Conservation (phyloP, 768 basidiomycete species). For the Vararia minispora region DNA sequence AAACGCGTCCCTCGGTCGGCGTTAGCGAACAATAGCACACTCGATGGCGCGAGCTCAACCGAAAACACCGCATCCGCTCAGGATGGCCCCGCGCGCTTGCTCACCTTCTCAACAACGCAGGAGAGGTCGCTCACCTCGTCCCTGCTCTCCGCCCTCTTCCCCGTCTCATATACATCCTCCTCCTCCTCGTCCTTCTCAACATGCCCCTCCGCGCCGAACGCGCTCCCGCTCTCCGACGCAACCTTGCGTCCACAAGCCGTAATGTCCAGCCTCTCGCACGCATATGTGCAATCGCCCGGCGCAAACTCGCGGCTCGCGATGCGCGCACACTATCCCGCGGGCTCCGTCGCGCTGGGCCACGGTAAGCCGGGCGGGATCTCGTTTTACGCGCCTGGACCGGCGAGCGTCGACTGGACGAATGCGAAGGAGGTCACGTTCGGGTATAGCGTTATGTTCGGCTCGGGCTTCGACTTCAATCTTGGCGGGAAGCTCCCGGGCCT, state of each 20-base stretch:
- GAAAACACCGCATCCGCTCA: no score
- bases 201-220: slow-evolving; percentile 8
- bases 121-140: no score
- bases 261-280: slow-evolving; percentile 16
- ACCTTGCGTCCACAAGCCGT: slow-evolving; percentile 18
- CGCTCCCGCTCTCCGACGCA: slow-evolving; percentile 18
- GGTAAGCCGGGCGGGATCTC: slow-evolving; percentile 48
- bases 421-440: slow-evolving; percentile 59
- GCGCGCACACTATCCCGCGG: slow-evolving; percentile 24
- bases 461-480: slow-evolving; percentile 51
- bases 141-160: slow-evolving; percentile 15
- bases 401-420: slow-evolving; percentile 36
- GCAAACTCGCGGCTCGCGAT: slow-evolving; percentile 15
- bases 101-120: no score
- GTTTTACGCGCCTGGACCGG: slow-evolving; percentile 58
- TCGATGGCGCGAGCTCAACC: no score
- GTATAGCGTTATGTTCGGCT: slow-evolving; percentile 49
- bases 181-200: slow-evolving; percentile 19
- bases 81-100: no score
- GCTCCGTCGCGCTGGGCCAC: slow-evolving; percentile 41
- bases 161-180: slow-evolving; percentile 13
- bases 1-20: no score
- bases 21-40: no score
- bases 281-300: slow-evolving; percentile 17
- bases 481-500: slow-evolving; percentile 70